Evolutionary conservation across 2,329 filamentous ascomycete species (phyloP).

Genomic region (Zopfia rhizophila): DNA sequence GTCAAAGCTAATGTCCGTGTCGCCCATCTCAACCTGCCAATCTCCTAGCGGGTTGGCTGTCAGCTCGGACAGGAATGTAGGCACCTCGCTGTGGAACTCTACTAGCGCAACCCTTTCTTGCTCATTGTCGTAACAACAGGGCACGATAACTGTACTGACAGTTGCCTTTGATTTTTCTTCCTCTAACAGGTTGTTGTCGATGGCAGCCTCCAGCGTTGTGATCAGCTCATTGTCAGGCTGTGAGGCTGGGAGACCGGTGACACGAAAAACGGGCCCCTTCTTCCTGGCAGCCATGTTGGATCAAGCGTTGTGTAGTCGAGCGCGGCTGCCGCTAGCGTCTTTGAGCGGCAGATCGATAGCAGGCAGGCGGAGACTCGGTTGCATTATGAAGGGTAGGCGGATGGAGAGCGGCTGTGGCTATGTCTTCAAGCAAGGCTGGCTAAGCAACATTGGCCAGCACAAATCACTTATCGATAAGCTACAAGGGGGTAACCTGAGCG

Average conservation of each 20-base stretch:
- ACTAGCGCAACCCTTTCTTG: slow-evolving; percentile 19
- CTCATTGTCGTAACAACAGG: slow-evolving; percentile 17
- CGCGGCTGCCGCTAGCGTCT: no score
- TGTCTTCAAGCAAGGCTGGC: no score
- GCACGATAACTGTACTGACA: slow-evolving; percentile 12
- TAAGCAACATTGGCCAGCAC: no score
- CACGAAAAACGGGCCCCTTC: slow-evolving; percentile 21
- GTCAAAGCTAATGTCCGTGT: slow-evolving; percentile 28
- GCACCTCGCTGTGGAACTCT: slow-evolving; percentile 16
- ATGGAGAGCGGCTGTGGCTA: no score
- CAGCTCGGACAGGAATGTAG: slow-evolving; percentile 15
- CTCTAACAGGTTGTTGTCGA: slow-evolving; percentile 12
- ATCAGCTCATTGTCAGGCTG: slow-evolving; percentile 16
- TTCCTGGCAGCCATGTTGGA: slow-evolving; percentile 10
- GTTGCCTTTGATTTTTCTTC: slow-evolving; percentile 12
- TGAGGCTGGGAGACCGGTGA: slow-evolving; percentile 22
- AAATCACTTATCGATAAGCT: no score
- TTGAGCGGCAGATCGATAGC: no score
- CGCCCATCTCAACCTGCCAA: slow-evolving; percentile 17
- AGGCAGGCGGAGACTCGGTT: no score
- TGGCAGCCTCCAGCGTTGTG: slow-evolving; percentile 15
- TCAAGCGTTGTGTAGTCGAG: no score
- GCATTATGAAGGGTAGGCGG: no score
- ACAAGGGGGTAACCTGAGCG: no score
- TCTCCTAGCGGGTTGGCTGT: slow-evolving; percentile 12